These are phyloP conservation scores for Pythium grandisporangium DNA, from an alignment of 352 stramenopile genomes.

Conservation along the genomic window DNA sequence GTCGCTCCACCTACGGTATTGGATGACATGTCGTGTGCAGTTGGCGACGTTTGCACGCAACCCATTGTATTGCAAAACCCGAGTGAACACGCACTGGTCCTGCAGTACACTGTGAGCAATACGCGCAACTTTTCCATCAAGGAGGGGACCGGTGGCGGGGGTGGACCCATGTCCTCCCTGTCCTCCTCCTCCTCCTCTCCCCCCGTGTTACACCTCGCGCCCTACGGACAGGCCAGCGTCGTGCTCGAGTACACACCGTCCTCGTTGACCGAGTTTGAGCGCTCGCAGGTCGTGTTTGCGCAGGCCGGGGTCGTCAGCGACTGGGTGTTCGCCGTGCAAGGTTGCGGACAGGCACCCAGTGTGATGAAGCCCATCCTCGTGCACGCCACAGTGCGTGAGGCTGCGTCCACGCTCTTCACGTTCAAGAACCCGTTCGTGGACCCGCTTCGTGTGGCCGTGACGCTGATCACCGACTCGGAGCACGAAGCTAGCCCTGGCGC, in stretches of 20 bases:
- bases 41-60: constrained; percentile 72
- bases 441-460: constrained; percentile 71
- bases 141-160: not conserved
- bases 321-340: constrained; percentile 81
- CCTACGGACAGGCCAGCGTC: constrained; percentile 60
- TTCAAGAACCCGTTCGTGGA: constrained; percentile 92
- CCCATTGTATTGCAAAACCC: constrained; percentile 88
- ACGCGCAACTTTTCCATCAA: constrained; percentile 85
- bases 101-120: constrained; percentile 71
- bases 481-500: not conserved
- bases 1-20: constrained; percentile 34
- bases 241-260: constrained; percentile 88
- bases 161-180: no score
- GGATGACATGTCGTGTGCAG: constrained; percentile 70
- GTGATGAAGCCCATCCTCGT: constrained; percentile 83
- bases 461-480: constrained; percentile 20
- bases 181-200: not conserved
- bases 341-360: constrained; percentile 74
- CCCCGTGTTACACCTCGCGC: constrained; percentile 29
- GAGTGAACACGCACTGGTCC: constrained; percentile 56
- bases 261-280: constrained; percentile 77
- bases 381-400: constrained; percentile 66
- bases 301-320: constrained; percentile 75
- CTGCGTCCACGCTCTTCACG: constrained; percentile 76
- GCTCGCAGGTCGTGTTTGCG: constrained; percentile 57